A percentile compares a stretch with the other conserved stretches of the same genome.
phyloP scores from a whole-genome alignment of 2,329 filamentous ascomycete species.

The Monosporascus sp. region DNA sequence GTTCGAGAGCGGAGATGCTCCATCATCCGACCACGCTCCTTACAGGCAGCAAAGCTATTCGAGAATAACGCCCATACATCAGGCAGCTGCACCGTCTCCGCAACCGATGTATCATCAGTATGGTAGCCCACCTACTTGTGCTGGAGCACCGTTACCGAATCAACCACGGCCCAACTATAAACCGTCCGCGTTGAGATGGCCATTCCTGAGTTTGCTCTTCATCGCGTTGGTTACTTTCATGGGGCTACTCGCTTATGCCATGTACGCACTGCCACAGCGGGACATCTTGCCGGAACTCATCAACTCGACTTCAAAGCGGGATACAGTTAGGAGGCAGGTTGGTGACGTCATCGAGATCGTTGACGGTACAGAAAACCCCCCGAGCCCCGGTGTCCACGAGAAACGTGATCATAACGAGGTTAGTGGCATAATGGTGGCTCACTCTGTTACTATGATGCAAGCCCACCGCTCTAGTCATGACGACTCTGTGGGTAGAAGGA shows the following conservation, averaged over 20 bases:
- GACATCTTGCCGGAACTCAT: conserved; percentile 1
- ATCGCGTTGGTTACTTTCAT: conserved; percentile 7
- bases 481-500: too few species aligned
- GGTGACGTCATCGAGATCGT: not conserved
- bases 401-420: too few species aligned
- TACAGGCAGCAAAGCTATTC: not conserved
- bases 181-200: conserved; percentile 15
- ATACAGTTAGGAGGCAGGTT: not conserved
- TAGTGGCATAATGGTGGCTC: too few species aligned
- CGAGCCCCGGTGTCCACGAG: too few species aligned
- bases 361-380: too few species aligned
- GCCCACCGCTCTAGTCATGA: too few species aligned
- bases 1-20: not conserved
- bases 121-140: too few species aligned
- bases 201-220: conserved; percentile 13
- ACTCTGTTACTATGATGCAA: too few species aligned
- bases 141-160: too few species aligned
- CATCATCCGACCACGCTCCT: not conserved
- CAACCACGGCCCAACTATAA: conserved; percentile 13
- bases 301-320: not conserved
- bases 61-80: not conserved
- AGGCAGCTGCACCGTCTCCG: not conserved
- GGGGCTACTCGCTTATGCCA: conserved; percentile 11
- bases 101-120: not conserved
- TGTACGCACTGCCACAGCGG: conserved; percentile 11